Evolutionary conservation across 208 protist genomes (phyloP).

Genomic region (Trypanosoma brucei): DNA sequence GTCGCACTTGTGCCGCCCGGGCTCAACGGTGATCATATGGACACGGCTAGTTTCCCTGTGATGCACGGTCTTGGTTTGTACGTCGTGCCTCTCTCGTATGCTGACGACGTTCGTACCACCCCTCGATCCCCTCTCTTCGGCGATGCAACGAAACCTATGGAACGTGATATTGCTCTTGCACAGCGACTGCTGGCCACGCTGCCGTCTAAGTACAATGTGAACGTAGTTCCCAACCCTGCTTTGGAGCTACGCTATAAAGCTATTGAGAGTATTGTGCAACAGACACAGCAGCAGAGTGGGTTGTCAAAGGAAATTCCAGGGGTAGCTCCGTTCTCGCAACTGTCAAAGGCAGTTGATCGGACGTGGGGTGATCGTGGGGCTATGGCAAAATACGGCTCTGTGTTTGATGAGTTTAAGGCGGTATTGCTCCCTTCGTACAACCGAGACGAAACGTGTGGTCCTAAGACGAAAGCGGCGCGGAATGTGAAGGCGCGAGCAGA

Average conservation of each 20-base stretch:
- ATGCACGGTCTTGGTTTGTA: constrained; percentile 74
- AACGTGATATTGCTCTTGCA: constrained; percentile 28
- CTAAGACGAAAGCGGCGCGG: no score
- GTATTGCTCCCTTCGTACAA: constrained; percentile 29
- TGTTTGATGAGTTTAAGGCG: not conserved
- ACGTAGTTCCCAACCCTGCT: constrained; percentile 64
- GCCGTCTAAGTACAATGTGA: constrained; percentile 46
- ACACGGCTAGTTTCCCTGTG: constrained; percentile 7
- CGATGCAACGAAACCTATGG: constrained; percentile 3
- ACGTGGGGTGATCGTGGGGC: constrained; percentile 47
- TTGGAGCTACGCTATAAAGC: constrained; percentile 53
- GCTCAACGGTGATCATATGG: not conserved
- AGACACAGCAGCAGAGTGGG: not conserved
- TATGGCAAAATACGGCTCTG: constrained; percentile 27
- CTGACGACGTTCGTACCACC: constrained; percentile 63
- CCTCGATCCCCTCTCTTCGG: constrained; percentile 21
- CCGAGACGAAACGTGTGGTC: constrained; percentile 29
- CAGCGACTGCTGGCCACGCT: constrained; percentile 47
- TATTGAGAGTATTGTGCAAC: constrained; percentile 48
- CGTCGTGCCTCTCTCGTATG: constrained; percentile 77
- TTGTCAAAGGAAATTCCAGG: no score
- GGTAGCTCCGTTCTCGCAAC: not conserved
- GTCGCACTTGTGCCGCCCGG: constrained; percentile 73
- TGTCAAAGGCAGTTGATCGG: constrained; percentile 22
- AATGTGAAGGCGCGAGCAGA: no score